Percentiles rank a stretch among this genome's conserved stretches.
Conservation (phyloP, 2,329 filamentous ascomycete species). For the Ascochyta lentis region DNA sequence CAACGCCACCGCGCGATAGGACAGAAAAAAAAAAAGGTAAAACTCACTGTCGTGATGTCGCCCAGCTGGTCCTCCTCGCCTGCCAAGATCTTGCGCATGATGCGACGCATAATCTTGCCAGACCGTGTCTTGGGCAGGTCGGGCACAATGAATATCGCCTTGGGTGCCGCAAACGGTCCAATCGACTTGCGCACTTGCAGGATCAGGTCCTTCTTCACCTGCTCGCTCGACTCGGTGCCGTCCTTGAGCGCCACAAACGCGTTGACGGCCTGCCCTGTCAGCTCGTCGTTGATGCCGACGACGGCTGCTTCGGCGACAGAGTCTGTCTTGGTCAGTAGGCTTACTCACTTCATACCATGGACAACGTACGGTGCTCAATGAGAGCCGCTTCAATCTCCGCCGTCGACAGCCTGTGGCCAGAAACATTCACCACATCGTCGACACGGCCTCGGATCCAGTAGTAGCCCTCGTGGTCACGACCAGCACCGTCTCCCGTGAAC, state of each 20-base stretch:
- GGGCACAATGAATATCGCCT: constrained; percentile 87
- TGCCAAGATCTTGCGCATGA: constrained; percentile 94
- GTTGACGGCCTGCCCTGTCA: constrained; percentile 96
- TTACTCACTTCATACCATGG: background rate
- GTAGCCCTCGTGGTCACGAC: constrained; percentile 95
- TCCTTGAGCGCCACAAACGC: constrained; percentile 95
- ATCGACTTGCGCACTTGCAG: constrained; percentile 97
- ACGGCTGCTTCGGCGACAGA: constrained; percentile 93
- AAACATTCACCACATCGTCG: constrained; percentile 98
- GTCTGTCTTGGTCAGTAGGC: constrained; percentile 49
- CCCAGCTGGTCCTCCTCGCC: constrained; percentile 97
- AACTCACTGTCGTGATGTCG: constrained; percentile 84
- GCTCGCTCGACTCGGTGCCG: constrained; percentile 75
- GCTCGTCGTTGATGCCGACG: constrained; percentile 89
- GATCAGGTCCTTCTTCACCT: constrained; percentile 90
- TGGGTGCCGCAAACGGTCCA: constrained; percentile 94
- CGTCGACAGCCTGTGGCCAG: constrained; percentile 92
- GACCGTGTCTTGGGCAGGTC: constrained; percentile 97
- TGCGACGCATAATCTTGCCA: constrained; percentile 98
- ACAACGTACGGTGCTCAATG: constrained; percentile 77
- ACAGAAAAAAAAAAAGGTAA: constrained; percentile 9
- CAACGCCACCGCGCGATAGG: background rate
- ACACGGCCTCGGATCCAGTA: constrained; percentile 99
- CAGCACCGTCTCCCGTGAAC: constrained; percentile 94
- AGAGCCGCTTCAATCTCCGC: constrained; percentile 98